Percentiles rank a stretch among this genome's conserved stretches.
These are phyloP conservation scores for Coemansia sp. DNA, from an alignment of 371 early-diverging fungal species.

Conservation along the genomic window DNA sequence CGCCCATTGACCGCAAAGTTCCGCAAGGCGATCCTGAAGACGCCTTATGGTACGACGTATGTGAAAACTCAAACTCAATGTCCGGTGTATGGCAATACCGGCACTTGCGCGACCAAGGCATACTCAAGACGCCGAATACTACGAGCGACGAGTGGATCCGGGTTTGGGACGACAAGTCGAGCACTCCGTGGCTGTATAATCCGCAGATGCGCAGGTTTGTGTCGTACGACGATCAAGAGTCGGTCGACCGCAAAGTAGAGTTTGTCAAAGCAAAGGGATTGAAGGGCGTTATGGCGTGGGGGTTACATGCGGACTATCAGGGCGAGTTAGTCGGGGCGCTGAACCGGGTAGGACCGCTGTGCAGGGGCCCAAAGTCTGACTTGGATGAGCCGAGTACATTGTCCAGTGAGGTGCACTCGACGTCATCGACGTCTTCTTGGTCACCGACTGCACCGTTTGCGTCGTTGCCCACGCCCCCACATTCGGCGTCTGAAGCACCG, in stretches of 20 bases:
- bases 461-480: not conserved
- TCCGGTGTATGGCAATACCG: conserved; percentile 59
- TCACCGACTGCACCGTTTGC: conserved; percentile 33
- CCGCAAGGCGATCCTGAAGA: conserved; percentile 50
- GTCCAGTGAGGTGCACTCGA: not conserved
- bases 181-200: conserved; percentile 70
- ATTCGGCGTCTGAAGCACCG: not conserved
- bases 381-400: conserved; percentile 8
- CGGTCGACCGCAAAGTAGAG: conserved; percentile 55
- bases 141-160: conserved; percentile 63
- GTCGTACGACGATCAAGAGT: conserved; percentile 62
- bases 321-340: conserved; percentile 28
- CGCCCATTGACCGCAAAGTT: conserved; percentile 23
- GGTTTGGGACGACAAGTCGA: conserved; percentile 58
- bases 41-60: conserved; percentile 49
- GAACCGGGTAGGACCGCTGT: conserved; percentile 30
- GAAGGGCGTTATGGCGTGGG: conserved; percentile 61
- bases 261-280: conserved; percentile 51
- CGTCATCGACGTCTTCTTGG: conserved; percentile 17
- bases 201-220: conserved; percentile 57
- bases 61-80: conserved; percentile 37
- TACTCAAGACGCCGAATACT: conserved; percentile 51
- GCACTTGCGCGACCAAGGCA: conserved; percentile 57
- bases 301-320: conserved; percentile 48
- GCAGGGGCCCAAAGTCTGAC: conserved; percentile 33